Conservation (phyloP, 345 rosid genomes). For the Psidium friedrichsthalianum region DNA sequence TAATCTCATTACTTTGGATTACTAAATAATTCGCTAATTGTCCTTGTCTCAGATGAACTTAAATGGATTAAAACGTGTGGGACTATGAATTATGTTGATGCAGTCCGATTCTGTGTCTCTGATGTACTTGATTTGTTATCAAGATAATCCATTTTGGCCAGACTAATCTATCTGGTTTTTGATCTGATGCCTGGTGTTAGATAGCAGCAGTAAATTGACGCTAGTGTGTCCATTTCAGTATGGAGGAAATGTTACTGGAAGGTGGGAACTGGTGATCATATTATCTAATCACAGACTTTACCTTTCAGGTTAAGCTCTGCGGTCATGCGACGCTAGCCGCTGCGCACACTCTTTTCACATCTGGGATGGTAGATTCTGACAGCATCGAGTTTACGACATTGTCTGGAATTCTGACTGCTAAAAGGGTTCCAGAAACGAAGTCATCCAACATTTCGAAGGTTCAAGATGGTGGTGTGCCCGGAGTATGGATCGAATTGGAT, state of each 20-base stretch:
- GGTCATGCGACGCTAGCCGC: slow-evolving; percentile 93
- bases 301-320: slow-evolving; percentile 54
- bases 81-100: not conserved
- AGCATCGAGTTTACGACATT: slow-evolving; percentile 54
- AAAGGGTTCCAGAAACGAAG: slow-evolving; percentile 21
- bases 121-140: not conserved
- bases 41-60: not conserved
- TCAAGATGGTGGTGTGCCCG: slow-evolving; percentile 20
- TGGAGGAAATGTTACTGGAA: not conserved
- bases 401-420: slow-evolving; percentile 62
- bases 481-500: slow-evolving; percentile 35
- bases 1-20: not conserved
- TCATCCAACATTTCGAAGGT: not conserved
- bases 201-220: not conserved
- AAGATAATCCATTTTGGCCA: not conserved
- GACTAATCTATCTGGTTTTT: not conserved
- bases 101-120: not conserved
- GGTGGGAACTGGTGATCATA: not conserved
- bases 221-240: not conserved
- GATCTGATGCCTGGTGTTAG: not conserved
- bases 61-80: too few species aligned
- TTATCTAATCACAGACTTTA: not conserved
- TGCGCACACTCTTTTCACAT: slow-evolving; percentile 53
- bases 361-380: slow-evolving; percentile 35
- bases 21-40: not conserved